Conservation (phyloP, 139 green algal genomes). For the Chlorella ohadii region DNA sequence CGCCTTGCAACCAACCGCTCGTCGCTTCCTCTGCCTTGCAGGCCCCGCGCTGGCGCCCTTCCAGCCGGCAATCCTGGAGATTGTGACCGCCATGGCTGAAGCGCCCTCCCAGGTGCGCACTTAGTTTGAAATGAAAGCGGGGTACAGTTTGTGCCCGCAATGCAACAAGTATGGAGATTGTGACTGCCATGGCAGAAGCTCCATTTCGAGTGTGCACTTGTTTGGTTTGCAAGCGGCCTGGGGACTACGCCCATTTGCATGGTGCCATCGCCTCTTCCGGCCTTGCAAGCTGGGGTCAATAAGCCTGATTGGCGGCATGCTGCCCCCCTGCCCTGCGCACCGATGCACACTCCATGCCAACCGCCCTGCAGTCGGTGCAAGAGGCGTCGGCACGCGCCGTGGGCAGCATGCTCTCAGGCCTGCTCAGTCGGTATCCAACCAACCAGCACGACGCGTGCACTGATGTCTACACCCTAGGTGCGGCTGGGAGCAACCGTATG, state of each 20-base stretch:
- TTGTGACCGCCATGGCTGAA: conserved; percentile 30
- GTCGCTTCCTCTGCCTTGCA: no score
- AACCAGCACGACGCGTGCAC: conserved; percentile 44
- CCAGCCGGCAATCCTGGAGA: background rate
- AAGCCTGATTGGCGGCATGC: no score
- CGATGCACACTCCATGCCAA: no score
- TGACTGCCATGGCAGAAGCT: no score
- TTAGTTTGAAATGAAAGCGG: background rate
- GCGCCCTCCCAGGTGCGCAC: conserved; percentile 39
- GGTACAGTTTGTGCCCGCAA: no score
- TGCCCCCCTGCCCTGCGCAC: no score
- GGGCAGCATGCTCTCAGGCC: conserved; percentile 26
- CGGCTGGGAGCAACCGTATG: background rate
- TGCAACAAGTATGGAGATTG: no score
- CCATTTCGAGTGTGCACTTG: background rate
- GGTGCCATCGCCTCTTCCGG: no score
- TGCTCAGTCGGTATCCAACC: conserved; percentile 48
- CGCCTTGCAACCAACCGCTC: no score
- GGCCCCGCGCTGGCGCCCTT: conserved; percentile 19
- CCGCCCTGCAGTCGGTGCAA: conserved; percentile 38
- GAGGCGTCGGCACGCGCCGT: conserved; percentile 32
- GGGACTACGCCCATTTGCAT: no score
- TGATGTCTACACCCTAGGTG: conserved; percentile 17
- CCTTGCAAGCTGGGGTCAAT: no score
- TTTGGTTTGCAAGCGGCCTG: no score